Conservation (phyloP, 257 asterid genomes). For the Lycium ferocissimum region DNA sequence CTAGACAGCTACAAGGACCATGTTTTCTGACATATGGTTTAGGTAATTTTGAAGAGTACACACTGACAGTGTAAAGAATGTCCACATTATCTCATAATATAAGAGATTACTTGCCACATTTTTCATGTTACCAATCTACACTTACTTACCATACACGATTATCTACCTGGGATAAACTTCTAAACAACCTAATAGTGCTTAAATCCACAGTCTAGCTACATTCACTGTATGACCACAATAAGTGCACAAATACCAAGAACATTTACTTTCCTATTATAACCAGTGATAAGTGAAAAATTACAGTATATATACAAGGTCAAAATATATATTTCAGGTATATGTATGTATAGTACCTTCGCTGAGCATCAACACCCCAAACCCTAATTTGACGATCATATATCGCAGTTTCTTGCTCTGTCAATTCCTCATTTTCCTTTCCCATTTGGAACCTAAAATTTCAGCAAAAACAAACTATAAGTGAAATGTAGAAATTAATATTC, state of each 20-base stretch:
- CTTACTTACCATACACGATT: neutral
- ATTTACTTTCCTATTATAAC: neutral
- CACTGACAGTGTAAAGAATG: neutral
- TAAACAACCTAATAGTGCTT: neutral
- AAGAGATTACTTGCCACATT: neutral
- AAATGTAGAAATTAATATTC: neutral
- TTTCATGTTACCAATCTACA: neutral
- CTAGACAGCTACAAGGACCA: neutral
- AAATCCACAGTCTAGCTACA: neutral
- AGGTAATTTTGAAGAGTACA: neutral
- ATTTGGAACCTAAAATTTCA: neutral
- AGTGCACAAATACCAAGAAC: neutral
- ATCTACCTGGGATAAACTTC: neutral
- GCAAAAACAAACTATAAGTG: neutral
- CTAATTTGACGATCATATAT: constrained; percentile 98
- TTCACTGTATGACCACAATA: neutral
- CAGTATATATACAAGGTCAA: neutral
- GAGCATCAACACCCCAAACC: constrained; percentile 99
- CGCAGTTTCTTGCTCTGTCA: constrained; percentile 99
- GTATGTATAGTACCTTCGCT: constrained; percentile 60
- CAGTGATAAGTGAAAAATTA: neutral
- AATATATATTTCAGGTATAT: neutral
- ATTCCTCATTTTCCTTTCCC: constrained; percentile 33
- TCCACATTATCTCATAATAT: neutral
- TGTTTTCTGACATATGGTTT: neutral